Evolutionary conservation across 192 early-diverging fungal genomes (phyloP).

Genomic region (Coemansia sp.): DNA sequence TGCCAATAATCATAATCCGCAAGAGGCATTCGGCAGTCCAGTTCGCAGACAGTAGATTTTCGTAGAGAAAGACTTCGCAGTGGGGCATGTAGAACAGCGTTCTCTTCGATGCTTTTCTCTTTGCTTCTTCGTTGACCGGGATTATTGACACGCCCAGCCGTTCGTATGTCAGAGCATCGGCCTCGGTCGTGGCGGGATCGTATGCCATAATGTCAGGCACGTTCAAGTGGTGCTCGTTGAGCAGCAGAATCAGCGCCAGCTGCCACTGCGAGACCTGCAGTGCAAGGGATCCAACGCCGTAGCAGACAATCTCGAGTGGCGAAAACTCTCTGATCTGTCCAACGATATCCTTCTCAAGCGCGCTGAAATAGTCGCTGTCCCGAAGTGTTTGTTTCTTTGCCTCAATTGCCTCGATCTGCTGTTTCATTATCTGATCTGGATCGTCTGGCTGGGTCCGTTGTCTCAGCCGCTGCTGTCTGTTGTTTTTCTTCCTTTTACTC

Average conservation of each 20-base stretch:
- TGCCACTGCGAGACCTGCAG: constrained; percentile 45
- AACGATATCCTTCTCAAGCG: neutral
- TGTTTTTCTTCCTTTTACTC: constrained; percentile 5
- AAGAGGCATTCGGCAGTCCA: constrained; percentile 15
- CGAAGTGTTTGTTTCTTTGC: constrained; percentile 15
- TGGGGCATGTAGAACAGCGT: constrained; percentile 56
- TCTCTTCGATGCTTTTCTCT: constrained; percentile 10
- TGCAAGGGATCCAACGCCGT: constrained; percentile 39
- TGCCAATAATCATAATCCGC: constrained; percentile 29
- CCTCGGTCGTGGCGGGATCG: constrained; percentile 20
- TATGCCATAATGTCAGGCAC: constrained; percentile 19
- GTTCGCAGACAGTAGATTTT: constrained; percentile 42
- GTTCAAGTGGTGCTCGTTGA: constrained; percentile 15
- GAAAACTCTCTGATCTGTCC: constrained; percentile 17
- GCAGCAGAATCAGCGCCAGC: constrained; percentile 23
- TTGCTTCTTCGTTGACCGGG: constrained; percentile 33
- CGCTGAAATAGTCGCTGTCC: constrained; percentile 15
- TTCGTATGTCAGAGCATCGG: constrained; percentile 14
- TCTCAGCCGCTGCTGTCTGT: neutral
- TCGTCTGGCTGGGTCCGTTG: neutral
- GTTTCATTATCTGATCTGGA: neutral
- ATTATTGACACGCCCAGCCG: constrained; percentile 23
- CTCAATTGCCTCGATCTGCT: constrained; percentile 12
- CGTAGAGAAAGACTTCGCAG: constrained; percentile 52
- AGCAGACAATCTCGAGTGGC: constrained; percentile 45